These are phyloP conservation scores for Zychaea mexicana DNA, from an alignment of 371 early-diverging fungal genomes.

Conservation along the genomic window DNA sequence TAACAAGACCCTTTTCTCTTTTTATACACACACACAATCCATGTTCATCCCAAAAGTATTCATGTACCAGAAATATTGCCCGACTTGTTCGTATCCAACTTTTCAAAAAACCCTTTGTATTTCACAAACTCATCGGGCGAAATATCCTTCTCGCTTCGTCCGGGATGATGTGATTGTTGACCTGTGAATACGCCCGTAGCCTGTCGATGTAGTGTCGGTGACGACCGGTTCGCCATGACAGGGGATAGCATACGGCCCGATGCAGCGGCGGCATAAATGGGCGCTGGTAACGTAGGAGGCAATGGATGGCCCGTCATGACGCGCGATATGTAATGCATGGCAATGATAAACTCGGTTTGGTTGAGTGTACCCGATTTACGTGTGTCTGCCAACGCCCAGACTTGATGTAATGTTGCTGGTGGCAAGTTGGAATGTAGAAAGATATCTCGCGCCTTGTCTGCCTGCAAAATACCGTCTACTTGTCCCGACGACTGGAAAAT, in stretches of 20 bases:
- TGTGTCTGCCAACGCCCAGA: constrained; percentile 74
- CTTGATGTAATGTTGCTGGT: constrained; percentile 44
- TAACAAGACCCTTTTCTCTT: background rate
- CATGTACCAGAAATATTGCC: constrained; percentile 35
- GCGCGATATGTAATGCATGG: constrained; percentile 80
- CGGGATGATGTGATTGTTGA: constrained; percentile 12
- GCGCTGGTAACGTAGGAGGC: constrained; percentile 61
- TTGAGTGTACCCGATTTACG: constrained; percentile 67
- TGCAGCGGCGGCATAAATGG: constrained; percentile 60
- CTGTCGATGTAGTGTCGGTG: constrained; percentile 17
- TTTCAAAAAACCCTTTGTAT: constrained; percentile 33
- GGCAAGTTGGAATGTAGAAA: constrained; percentile 57
- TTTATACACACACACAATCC: background rate
- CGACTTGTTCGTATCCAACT: constrained; percentile 29
- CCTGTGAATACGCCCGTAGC: constrained; percentile 9
- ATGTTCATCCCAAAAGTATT: background rate
- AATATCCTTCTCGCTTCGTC: constrained; percentile 23
- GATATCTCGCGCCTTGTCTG: constrained; percentile 53
- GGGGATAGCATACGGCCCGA: constrained; percentile 41
- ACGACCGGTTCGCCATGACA: constrained; percentile 17
- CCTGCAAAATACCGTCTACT: constrained; percentile 65
- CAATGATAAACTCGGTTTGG: constrained; percentile 76
- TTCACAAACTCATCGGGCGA: constrained; percentile 30
- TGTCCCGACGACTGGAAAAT: constrained; percentile 74
- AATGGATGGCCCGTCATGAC: constrained; percentile 65